Percentiles rank a stretch among this genome's conserved stretches.
Conservation (phyloP, 768 basidiomycete species). For the Roridomyces roridus region DNA sequence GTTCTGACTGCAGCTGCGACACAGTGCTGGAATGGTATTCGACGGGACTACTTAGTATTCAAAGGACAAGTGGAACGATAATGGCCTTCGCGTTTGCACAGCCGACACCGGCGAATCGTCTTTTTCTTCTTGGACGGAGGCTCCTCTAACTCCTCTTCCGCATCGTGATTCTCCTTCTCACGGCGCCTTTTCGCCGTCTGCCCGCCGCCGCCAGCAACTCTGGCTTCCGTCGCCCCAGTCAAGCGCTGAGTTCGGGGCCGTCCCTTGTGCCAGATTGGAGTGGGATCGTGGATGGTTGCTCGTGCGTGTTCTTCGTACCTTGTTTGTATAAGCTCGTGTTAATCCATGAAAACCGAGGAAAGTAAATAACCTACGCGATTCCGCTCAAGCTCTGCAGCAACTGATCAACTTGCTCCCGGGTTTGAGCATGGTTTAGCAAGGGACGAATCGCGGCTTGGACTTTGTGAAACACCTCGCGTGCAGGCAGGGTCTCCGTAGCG, state of each 20-base stretch:
- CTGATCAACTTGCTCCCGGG: neutral
- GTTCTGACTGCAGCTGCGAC: neutral
- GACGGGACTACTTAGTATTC: neutral
- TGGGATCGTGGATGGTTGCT: constrained; percentile 28
- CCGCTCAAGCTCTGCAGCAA: neutral
- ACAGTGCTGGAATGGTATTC: neutral
- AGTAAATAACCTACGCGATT: too few relatives aligned
- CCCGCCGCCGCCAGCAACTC: constrained; percentile 2
- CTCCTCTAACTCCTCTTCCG: constrained; percentile 7
- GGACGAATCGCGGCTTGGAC: neutral
- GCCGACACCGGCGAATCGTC: constrained; percentile 14
- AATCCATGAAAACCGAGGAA: neutral
- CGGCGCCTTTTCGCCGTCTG: neutral
- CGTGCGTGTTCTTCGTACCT: neutral
- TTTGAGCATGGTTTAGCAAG: neutral
- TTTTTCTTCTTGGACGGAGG: constrained; percentile 2
- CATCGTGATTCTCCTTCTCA: constrained; percentile 12
- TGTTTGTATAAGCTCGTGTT: neutral
- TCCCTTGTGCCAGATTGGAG: constrained; percentile 29
- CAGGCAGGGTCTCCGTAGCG: neutral
- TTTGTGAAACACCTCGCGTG: constrained; percentile 1
- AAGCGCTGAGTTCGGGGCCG: constrained; percentile 26
- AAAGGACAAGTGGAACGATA: constrained; percentile 24
- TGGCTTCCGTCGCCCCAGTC: constrained; percentile 28
- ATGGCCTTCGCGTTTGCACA: constrained; percentile 23